Base-by-base conservation (phyloP, 75 land plant species). In the Cryptomeria japonica region DNA sequence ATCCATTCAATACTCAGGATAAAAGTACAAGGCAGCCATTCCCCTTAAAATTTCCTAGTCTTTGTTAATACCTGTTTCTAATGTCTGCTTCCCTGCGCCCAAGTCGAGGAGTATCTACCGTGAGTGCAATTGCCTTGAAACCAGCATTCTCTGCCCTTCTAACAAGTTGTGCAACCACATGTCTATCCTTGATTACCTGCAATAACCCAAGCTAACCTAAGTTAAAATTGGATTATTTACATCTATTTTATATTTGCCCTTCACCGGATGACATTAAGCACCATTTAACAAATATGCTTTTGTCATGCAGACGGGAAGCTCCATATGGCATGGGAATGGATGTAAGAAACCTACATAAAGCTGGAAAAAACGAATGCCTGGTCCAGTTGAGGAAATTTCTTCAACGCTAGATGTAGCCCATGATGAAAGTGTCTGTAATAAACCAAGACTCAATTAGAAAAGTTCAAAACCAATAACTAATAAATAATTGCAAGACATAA, bases 11-110 rank as follows among this genome's bases (percentile, higher is more conserved):
- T 32, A 34, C 16, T 13, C 37, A 12, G 77, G 37, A 75, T 32
- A 12, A 34, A 75, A 75, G 9, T 64, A 64, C 5, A 28, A 25
- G 70, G 37, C 13, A 16, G 12, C 76, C 32, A 14, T 75, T 75
- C 37, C 34, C 77, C 34, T 75, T 75, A 34, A 8, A 72, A 72
- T 72, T 31, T 72, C 36, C 32, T 31, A 75, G 77, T 11, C 77
- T 75, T 75, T 11, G 77, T 75, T 16, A 16, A 75, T 75, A 95
- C 98, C 96, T 94, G 93, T 97, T 97, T 91, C 94, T 97, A 84
- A 97, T 95, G 85, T 97, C 97, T 86, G 97, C 92, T 86, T 97
- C 99, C 34, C 96, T 92, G 49, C 97, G 96, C 34, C 99, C 99
- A 32, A 95, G 92, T 32, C 94, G 91, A 79, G 99, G 97, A 10